phyloP scores from a whole-genome alignment of 2,329 filamentous ascomycete genomes.

The Claviceps sp. region DNA sequence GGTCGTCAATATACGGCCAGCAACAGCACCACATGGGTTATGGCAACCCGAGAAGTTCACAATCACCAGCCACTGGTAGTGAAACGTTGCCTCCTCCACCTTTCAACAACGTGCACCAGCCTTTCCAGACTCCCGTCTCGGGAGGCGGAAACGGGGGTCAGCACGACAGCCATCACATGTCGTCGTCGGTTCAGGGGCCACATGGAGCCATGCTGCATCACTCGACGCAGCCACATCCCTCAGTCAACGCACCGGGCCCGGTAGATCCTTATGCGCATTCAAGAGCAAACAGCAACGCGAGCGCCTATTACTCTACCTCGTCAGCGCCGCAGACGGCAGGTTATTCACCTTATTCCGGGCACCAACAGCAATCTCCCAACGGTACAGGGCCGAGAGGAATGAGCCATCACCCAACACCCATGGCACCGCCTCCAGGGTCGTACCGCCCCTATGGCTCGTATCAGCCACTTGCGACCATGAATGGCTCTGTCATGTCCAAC shows the following conservation, averaged over 20 bases:
- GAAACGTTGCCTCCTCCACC: constrained; percentile 53
- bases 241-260: constrained; percentile 39
- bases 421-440: constrained; percentile 34
- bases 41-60: constrained; percentile 20
- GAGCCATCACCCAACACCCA: constrained; percentile 16
- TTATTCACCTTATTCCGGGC: constrained; percentile 29
- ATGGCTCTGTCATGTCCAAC: constrained; percentile 62
- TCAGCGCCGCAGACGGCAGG: constrained; percentile 32
- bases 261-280: constrained; percentile 41
- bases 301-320: constrained; percentile 43
- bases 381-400: constrained; percentile 26
- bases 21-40: constrained; percentile 38
- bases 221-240: constrained; percentile 30
- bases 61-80: constrained; percentile 37
- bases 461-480: constrained; percentile 46
- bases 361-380: constrained; percentile 33
- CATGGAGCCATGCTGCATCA: constrained; percentile 13
- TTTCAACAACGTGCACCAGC: constrained; percentile 53
- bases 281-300: constrained; percentile 42
- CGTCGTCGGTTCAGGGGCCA: constrained; percentile 18
- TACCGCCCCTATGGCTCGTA: constrained; percentile 32
- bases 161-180: constrained; percentile 19
- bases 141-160: constrained; percentile 27
- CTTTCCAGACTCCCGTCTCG: constrained; percentile 48
- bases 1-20: constrained; percentile 27